These are phyloP conservation scores for Exobasidium cylindrosporum DNA, from an alignment of 1,284 basidiomycete species.

Conservation along the genomic window DNA sequence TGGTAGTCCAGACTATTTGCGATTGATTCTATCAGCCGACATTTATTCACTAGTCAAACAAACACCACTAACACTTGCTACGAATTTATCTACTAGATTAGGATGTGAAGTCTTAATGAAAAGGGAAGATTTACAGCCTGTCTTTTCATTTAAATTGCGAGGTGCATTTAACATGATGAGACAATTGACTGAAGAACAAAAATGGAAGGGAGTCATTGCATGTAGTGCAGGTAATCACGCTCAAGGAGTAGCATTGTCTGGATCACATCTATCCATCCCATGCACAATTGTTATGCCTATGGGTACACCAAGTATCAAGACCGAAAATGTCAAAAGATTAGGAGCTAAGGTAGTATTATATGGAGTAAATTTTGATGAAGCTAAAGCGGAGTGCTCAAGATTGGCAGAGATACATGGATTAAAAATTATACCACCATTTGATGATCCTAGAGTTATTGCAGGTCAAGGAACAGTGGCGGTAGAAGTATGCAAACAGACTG, in stretches of 20 bases:
- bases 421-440: conserved; percentile 92
- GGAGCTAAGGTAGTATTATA: conserved; percentile 92
- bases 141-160: conserved; percentile 90
- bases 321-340: conserved; percentile 83
- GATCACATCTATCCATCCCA: conserved; percentile 77
- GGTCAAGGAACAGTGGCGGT: conserved; percentile 94
- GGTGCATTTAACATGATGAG: conserved; percentile 99
- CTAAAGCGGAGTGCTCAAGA: conserved; percentile 87
- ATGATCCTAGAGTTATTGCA: conserved; percentile 93
- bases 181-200: conserved; percentile 76
- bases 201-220: conserved; percentile 95
- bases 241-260: conserved; percentile 94
- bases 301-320: conserved; percentile 93
- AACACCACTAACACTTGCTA: conserved; percentile 82
- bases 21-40: conserved; percentile 86
- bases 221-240: conserved; percentile 99
- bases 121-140: conserved; percentile 89
- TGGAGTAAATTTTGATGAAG: conserved; percentile 91
- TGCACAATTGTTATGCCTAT: conserved; percentile 98
- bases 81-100: conserved; percentile 78
- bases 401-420: conserved; percentile 75
- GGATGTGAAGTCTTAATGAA: conserved; percentile 95
- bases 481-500: conserved; percentile 66
- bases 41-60: conserved; percentile 91
- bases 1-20: conserved; percentile 84